Percentiles rank a stretch among this genome's conserved stretches.
phyloP scores from a whole-genome alignment of 148 eudicot genomes.

The Pharnaceum exiguum region DNA sequence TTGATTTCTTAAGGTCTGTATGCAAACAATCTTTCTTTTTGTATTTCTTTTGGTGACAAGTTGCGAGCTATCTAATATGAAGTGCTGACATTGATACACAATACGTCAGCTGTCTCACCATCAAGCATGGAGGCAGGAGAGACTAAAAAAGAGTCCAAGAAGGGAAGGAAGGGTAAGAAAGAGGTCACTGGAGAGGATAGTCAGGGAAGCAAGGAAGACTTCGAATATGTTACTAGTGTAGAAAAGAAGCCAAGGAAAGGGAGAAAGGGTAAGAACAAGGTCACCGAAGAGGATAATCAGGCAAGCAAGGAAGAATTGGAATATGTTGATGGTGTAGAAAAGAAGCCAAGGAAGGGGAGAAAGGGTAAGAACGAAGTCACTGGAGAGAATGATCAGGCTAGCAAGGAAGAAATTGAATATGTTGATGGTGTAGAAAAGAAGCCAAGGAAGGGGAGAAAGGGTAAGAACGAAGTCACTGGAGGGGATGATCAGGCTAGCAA shows the following conservation, averaged over 20 bases:
- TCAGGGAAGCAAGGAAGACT: constrained; percentile 39
- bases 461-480: constrained; percentile 36
- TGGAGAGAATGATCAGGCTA: constrained; percentile 30
- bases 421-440: constrained; percentile 37
- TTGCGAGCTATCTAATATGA: background rate
- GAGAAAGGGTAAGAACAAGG: constrained; percentile 54
- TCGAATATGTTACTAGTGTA: constrained; percentile 36
- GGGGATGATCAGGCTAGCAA: constrained; percentile 38
- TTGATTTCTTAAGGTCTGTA: background rate
- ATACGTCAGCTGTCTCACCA: constrained; percentile 40
- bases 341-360: constrained; percentile 46
- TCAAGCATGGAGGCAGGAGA: constrained; percentile 32
- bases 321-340: constrained; percentile 39
- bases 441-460: constrained; percentile 49
- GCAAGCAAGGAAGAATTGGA: constrained; percentile 38
- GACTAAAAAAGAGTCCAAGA: constrained; percentile 38
- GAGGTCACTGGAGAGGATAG: constrained; percentile 26
- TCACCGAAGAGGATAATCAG: constrained; percentile 26
- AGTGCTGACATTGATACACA: background rate
- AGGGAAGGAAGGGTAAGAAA: constrained; percentile 58
- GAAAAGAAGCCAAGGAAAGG: constrained; percentile 39
- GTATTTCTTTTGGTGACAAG: background rate
- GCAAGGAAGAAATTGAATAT: constrained; percentile 40
- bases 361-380: constrained; percentile 45
- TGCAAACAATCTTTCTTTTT: background rate